A percentile compares a stretch with the other conserved stretches of the same genome.
These are phyloP conservation scores for Lophiostoma macrostomum DNA, from an alignment of 495 filamentous ascomycete species.

Conservation along the genomic window DNA sequence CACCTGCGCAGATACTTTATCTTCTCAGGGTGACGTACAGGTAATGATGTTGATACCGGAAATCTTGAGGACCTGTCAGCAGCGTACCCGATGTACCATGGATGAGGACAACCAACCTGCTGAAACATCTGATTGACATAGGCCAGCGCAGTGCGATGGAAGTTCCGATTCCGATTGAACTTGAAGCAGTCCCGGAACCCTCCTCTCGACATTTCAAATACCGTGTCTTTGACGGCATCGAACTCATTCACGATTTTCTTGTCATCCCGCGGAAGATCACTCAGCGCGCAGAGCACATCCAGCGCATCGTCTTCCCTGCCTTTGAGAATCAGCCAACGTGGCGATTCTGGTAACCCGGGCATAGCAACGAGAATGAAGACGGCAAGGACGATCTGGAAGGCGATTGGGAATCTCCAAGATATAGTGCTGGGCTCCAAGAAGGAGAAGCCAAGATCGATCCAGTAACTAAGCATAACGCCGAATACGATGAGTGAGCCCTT, in stretches of 20 bases:
- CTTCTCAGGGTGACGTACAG: too few species aligned
- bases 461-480: constrained; percentile 32
- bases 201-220: constrained; percentile 65
- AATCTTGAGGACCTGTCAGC: constrained; percentile 38
- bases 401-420: constrained; percentile 50
- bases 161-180: constrained; percentile 67
- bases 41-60: constrained; percentile 60
- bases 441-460: constrained; percentile 47
- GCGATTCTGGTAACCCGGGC: constrained; percentile 45
- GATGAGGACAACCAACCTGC: constrained; percentile 44
- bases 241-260: constrained; percentile 56
- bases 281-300: constrained; percentile 59
- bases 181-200: constrained; percentile 68
- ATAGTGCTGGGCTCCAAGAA: constrained; percentile 46
- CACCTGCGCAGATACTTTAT: too few species aligned
- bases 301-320: constrained; percentile 64
- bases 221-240: constrained; percentile 70
- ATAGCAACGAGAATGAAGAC: constrained; percentile 36
- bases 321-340: constrained; percentile 54
- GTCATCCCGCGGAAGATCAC: constrained; percentile 49
- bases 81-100: background rate
- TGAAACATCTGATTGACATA: constrained; percentile 80
- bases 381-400: constrained; percentile 47
- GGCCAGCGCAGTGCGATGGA: constrained; percentile 67
- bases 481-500: constrained; percentile 35